Percentiles rank a stretch among this genome's conserved stretches.
Conservation (phyloP, 768 basidiomycete species). For the Amanita molliuscula region DNA sequence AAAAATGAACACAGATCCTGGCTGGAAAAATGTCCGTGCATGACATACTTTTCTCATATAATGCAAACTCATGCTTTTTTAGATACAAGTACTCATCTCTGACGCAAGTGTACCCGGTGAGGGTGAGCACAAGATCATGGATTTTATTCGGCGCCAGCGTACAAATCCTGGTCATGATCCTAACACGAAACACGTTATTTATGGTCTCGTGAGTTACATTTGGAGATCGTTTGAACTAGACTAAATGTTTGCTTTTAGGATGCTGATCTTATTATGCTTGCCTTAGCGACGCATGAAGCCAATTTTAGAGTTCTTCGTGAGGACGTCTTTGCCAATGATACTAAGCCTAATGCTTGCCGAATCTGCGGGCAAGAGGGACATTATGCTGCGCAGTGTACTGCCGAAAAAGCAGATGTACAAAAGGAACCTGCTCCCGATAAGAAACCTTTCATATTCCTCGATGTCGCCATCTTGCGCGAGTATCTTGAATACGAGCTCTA, state of each 20-base stretch:
- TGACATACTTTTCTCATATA: neutral
- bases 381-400: slow-evolving; percentile 90
- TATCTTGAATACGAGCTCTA: slow-evolving; percentile 96
- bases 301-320: slow-evolving; percentile 95
- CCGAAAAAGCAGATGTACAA: slow-evolving; percentile 56
- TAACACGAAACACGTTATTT: slow-evolving; percentile 94
- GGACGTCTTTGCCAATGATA: slow-evolving; percentile 87
- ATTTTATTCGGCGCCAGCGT: slow-evolving; percentile 88
- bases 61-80: neutral
- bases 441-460: slow-evolving; percentile 99
- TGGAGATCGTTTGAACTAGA: neutral
- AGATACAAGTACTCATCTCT: slow-evolving; percentile 95
- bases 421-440: slow-evolving; percentile 65
- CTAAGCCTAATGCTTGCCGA: slow-evolving; percentile 71
- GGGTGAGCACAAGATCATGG: slow-evolving; percentile 99
- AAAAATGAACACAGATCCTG: slow-evolving; percentile 91
- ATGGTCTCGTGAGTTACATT: slow-evolving; percentile 69
- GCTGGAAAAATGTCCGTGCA: slow-evolving; percentile 78
- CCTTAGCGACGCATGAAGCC: slow-evolving; percentile 97
- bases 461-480: slow-evolving; percentile 90
- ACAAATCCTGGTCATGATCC: slow-evolving; percentile 84
- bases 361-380: slow-evolving; percentile 94
- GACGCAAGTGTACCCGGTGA: slow-evolving; percentile 97
- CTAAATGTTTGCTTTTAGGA: slow-evolving; percentile 44
- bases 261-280: slow-evolving; percentile 98